phyloP scores from a whole-genome alignment of 257 asterid genomes.

The Fraxinus anomala region DNA sequence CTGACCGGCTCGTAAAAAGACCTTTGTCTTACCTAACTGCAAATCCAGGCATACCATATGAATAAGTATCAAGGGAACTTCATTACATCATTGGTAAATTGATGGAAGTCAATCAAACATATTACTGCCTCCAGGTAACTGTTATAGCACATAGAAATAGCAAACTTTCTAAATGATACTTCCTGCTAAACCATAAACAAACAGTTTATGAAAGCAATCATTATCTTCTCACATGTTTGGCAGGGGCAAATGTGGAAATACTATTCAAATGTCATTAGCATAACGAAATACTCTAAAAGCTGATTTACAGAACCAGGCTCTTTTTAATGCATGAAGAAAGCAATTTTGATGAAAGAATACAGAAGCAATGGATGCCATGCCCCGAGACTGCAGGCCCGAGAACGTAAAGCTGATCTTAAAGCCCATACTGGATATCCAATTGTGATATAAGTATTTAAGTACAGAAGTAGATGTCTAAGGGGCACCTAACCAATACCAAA shows the following conservation, averaged over 20 bases:
- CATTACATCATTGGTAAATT: not conserved
- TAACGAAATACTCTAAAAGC: not conserved
- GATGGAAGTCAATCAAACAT: not conserved
- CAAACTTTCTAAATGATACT: not conserved
- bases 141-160: not conserved
- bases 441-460: not conserved
- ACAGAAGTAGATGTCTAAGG: not conserved
- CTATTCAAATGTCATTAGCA: not conserved
- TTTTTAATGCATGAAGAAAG: not conserved
- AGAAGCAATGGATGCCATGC: not conserved
- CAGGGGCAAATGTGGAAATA: not conserved
- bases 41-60: slow-evolving; percentile 28
- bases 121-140: not conserved
- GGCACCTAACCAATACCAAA: not conserved
- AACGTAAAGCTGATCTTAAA: not conserved
- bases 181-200: not conserved
- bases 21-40: slow-evolving; percentile 97
- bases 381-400: not conserved
- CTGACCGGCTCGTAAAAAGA: slow-evolving; percentile 98
- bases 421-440: not conserved
- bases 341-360: not conserved
- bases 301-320: not conserved
- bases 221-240: not conserved
- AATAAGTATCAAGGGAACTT: not conserved
- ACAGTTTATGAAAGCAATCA: not conserved